A percentile compares a stretch with the other conserved stretches of the same genome.
Conservation (phyloP, 2,329 filamentous ascomycete species). For the Kalaharituber pfeilii region DNA sequence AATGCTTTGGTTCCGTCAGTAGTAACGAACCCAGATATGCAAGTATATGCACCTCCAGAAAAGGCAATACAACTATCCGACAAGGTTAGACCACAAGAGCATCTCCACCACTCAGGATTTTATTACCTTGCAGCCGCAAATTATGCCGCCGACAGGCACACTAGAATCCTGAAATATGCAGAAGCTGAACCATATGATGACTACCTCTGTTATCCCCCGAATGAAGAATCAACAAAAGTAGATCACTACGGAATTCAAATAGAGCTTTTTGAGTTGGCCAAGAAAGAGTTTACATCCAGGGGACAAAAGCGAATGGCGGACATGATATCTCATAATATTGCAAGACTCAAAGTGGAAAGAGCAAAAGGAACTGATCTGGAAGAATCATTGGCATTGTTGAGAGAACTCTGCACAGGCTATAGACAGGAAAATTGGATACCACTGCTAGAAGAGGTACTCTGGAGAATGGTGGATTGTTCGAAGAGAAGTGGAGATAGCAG, state of each 20-base stretch:
- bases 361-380: conserved; percentile 27
- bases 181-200: conserved; percentile 47
- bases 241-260: conserved; percentile 13
- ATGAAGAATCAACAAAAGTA: conserved; percentile 13
- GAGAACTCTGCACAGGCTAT: conserved; percentile 42
- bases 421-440: conserved; percentile 43
- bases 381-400: conserved; percentile 36
- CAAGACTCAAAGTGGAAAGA: conserved; percentile 12
- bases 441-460: conserved; percentile 42
- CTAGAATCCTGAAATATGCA: conserved; percentile 39
- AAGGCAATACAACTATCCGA: conserved; percentile 39
- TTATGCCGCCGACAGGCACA: conserved; percentile 38
- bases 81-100: conserved; percentile 44
- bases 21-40: background rate
- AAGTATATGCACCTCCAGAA: conserved; percentile 40
- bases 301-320: conserved; percentile 13
- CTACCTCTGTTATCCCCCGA: conserved; percentile 47
- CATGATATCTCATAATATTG: conserved; percentile 10
- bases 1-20: background rate
- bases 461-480: conserved; percentile 43
- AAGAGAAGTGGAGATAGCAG: conserved; percentile 36
- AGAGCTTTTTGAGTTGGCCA: conserved; percentile 8
- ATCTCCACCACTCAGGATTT: conserved; percentile 48
- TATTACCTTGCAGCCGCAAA: conserved; percentile 46
- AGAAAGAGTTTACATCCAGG: conserved; percentile 12